phyloP scores from a whole-genome alignment of 257 asterid genomes.

The Nicotiana tomentosiformis region DNA sequence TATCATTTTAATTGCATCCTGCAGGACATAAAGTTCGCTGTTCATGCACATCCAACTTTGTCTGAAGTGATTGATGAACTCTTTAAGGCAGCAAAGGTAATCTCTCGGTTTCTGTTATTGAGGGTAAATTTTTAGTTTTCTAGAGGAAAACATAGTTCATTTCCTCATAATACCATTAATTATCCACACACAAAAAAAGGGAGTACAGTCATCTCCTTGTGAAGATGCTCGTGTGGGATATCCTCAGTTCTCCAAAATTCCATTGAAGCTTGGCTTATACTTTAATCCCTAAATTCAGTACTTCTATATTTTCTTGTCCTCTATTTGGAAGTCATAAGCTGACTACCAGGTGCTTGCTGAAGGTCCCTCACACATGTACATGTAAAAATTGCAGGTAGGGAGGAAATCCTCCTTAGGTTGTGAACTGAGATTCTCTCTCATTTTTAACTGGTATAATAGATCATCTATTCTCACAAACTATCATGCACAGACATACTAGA shows the following conservation, averaged over 20 bases:
- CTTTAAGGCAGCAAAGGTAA: constrained; percentile 85
- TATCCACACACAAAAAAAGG: not conserved
- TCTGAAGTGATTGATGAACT: constrained; percentile 93
- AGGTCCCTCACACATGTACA: constrained; percentile 26
- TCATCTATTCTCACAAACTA: not conserved
- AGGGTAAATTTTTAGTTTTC: not conserved
- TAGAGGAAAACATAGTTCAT: not conserved
- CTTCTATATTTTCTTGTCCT: not conserved
- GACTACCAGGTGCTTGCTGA: constrained; percentile 13
- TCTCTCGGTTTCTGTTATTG: not conserved
- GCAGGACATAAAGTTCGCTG: constrained; percentile 86
- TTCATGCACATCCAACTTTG: constrained; percentile 95
- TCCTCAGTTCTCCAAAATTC: not conserved
- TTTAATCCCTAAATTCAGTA: not conserved
- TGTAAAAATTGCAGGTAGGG: constrained; percentile 37
- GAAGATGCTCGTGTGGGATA: not conserved
- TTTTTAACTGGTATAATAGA: constrained; percentile 55
- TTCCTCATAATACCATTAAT: not conserved
- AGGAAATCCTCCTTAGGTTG: constrained; percentile 52
- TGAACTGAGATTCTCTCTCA: constrained; percentile 59
- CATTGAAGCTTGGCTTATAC: not conserved
- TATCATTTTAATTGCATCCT: constrained; percentile 23
- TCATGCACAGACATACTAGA: not conserved
- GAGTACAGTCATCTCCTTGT: not conserved
- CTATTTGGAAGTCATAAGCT: not conserved